Percentiles rank a stretch among this genome's conserved stretches.
Evolutionary conservation across 805 yeast species (phyloP).

Genomic region (Isabelozyma gotoi): DNA sequence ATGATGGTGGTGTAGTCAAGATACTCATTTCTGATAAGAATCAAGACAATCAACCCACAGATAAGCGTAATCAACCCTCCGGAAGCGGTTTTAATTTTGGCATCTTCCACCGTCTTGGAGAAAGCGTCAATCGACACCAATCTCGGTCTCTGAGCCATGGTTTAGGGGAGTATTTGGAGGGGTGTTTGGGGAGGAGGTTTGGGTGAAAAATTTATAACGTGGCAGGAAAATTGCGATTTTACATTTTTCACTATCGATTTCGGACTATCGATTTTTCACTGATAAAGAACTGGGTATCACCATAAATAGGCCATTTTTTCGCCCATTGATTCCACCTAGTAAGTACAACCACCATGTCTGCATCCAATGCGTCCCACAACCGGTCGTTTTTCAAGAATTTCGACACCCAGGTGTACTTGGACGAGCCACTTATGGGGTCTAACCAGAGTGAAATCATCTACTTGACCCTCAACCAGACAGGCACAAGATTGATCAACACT

Average conservation of each 20-base stretch:
- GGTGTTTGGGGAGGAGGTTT: too few relatives aligned
- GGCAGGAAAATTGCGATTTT: too few relatives aligned
- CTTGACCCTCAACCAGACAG: conserved; percentile 40
- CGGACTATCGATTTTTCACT: too few relatives aligned
- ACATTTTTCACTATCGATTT: too few relatives aligned
- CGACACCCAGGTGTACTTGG: conserved; percentile 12
- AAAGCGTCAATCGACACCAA: conserved; percentile 81
- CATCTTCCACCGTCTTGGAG: conserved; percentile 92
- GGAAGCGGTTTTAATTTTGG: conserved; percentile 78
- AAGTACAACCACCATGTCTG: too few relatives aligned
- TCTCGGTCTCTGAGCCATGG: conserved; percentile 28
- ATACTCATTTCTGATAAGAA: conserved; percentile 75
- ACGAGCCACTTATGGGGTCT: conserved; percentile 14
- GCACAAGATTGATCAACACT: conserved; percentile 41
- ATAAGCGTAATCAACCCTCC: conserved; percentile 87
- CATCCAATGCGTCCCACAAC: conserved; percentile 6
- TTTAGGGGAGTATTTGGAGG: not conserved
- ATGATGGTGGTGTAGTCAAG: conserved; percentile 65
- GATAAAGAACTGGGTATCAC: too few relatives aligned
- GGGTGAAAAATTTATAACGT: not conserved
- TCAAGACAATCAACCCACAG: conserved; percentile 59
- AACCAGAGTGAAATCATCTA: conserved; percentile 31
- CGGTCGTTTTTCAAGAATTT: conserved; percentile 20
- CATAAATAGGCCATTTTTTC: too few relatives aligned
- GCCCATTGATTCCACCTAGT: too few relatives aligned